Percentiles rank a stretch among this genome's conserved stretches.
Evolutionary conservation across 805 yeast species (phyloP).

Genomic region (Metschnikowia baotianmanensis): DNA sequence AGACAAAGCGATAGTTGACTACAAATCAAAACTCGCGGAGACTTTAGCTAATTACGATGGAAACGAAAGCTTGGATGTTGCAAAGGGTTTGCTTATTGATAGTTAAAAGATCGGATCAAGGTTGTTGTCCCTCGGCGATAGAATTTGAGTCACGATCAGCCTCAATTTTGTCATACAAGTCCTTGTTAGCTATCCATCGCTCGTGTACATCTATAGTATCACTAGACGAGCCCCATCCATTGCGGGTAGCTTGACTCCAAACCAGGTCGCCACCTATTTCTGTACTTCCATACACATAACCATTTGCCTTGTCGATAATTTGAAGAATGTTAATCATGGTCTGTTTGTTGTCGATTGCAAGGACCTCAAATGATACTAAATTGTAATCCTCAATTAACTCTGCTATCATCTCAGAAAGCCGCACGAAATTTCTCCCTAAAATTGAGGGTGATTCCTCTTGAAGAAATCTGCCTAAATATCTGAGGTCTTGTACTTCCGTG

Average conservation of each 20-base stretch:
- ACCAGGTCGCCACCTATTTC: conserved; percentile 96
- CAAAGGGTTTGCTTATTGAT: conserved; percentile 19
- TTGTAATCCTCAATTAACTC: conserved; percentile 86
- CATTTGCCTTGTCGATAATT: conserved; percentile 85
- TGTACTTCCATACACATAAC: conserved; percentile 87
- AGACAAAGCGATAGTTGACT: conserved; percentile 17
- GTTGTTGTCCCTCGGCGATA: no score
- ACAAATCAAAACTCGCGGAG: conserved; percentile 41
- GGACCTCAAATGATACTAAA: conserved; percentile 82
- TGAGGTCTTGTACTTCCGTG: conserved; percentile 87
- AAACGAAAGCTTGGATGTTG: conserved; percentile 32
- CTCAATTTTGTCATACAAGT: conserved; percentile 60
- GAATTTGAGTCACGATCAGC: conserved; percentile 43
- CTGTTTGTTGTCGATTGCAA: conserved; percentile 86
- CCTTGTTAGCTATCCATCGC: conserved; percentile 89
- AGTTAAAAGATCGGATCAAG: neutral
- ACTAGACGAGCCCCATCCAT: conserved; percentile 54
- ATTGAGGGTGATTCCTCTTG: conserved; percentile 70
- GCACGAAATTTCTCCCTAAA: conserved; percentile 58
- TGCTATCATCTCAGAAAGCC: conserved; percentile 71
- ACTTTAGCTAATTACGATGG: conserved; percentile 36
- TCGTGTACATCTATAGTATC: conserved; percentile 79
- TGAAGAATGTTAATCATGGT: conserved; percentile 83
- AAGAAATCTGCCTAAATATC: conserved; percentile 62
- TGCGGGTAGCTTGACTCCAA: conserved; percentile 95